Base-by-base conservation (phyloP, 129 eudicot genomes). In the Flaveria linearis region DNA sequence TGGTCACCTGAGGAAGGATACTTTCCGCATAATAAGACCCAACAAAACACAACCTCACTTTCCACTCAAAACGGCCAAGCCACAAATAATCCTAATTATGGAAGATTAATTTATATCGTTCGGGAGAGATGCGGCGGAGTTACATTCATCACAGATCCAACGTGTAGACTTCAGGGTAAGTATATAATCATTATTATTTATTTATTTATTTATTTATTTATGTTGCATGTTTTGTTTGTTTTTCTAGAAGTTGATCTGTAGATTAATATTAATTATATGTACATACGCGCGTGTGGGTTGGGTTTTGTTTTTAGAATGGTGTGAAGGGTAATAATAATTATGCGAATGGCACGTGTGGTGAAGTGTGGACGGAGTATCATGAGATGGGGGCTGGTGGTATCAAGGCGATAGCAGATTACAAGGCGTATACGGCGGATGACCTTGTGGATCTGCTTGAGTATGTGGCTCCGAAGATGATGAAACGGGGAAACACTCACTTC, bases 281-380 rank as follows among this genome's bases (percentile, higher is more conserved):
- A 25, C n/a, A n/a, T n/a, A n/a, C n/a, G n/a, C n/a, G n/a, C 26
- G 26, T 25, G 26, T 1, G 26, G 22, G 10, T 18, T 18, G 61
- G 16, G 17, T 15, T 57, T 22, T 58, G 12, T 12, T 14, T 33
- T 57, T 82, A 91, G 99, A 96, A 73, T 75, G 97, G 94, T 10
- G 77, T 86, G 11, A 95, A 95, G 84, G 99, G 99, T 14, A 73
- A 71, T 14, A 73, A 71, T 65, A 89, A 83, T 75, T 56, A 78
- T 56, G 97, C 87, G 7, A 91, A 95, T 74, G 77, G 69, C 28
- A 84, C 92, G 9, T 91, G 96, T 66, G 74, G 84, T 13, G 97
- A 94, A 80, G 97, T 94, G 82, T 94, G 99, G 99, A 91, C 97
- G 0, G 99, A 95, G 86, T 95, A 95, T 75, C 94, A 91, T 62